phyloP scores from a whole-genome alignment of 805 yeast species.

The Yamadazyma olivae region DNA sequence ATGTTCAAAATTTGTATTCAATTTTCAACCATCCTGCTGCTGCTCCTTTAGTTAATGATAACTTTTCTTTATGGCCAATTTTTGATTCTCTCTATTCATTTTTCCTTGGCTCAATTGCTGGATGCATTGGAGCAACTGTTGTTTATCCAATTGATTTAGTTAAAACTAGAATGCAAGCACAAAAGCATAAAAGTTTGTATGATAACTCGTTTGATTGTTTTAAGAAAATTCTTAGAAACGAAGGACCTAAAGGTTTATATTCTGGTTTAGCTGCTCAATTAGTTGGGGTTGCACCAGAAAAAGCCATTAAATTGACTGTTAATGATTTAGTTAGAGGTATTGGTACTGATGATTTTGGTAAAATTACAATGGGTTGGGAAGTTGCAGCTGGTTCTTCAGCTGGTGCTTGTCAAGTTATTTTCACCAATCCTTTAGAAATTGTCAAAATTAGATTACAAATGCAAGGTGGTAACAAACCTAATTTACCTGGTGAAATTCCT shows the following conservation, averaged over 20 bases:
- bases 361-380: conserved; percentile 58
- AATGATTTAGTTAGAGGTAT: conserved; percentile 81
- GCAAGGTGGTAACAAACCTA: conserved; percentile 65
- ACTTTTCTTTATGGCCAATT: conserved; percentile 45
- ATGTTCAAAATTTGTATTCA: conserved; percentile 29
- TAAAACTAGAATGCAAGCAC: conserved; percentile 97
- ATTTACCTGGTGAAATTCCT: conserved; percentile 35
- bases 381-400: conserved; percentile 89
- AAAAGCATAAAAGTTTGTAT: conserved; percentile 67
- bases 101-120: conserved; percentile 89
- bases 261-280: conserved; percentile 93
- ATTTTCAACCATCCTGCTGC: conserved; percentile 43
- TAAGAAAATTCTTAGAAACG: conserved; percentile 66
- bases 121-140: conserved; percentile 96
- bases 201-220: conserved; percentile 85
- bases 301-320: conserved; percentile 93
- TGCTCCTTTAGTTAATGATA: conserved; percentile 31
- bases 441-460: conserved; percentile 94
- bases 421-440: conserved; percentile 94
- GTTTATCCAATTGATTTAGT: conserved; percentile 96
- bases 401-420: conserved; percentile 94
- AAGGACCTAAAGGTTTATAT: conserved; percentile 83
- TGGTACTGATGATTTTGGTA: conserved; percentile 48
- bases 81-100: conserved; percentile 82
- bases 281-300: conserved; percentile 97